Evolutionary conservation across 768 basidiomycete genomes (phyloP).

Genomic region (Tephrocybe rancida): DNA sequence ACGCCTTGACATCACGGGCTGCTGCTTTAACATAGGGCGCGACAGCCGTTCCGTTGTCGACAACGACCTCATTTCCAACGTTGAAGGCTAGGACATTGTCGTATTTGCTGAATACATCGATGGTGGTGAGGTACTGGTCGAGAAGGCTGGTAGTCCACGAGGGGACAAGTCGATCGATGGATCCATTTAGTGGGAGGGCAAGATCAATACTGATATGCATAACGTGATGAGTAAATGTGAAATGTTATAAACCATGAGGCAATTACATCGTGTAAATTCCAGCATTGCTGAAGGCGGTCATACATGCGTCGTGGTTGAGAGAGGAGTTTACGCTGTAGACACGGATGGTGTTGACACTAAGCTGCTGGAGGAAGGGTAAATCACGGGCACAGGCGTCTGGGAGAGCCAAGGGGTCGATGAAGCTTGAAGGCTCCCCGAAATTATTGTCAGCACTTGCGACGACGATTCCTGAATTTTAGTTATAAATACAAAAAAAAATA

Average conservation of each 20-base stretch:
- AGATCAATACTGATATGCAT: conserved; percentile 78
- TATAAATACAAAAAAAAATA: conserved; percentile 4
- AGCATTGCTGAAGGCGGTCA: conserved; percentile 72
- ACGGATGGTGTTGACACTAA: conserved; percentile 81
- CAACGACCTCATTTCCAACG: conserved; percentile 83
- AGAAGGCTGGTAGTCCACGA: conserved; percentile 83
- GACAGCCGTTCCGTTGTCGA: conserved; percentile 55
- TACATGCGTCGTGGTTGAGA: conserved; percentile 86
- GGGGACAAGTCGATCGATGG: conserved; percentile 72
- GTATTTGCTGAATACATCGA: conserved; percentile 81
- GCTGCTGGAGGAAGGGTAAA: conserved; percentile 71
- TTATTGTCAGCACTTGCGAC: conserved; percentile 53
- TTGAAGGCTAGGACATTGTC: conserved; percentile 91
- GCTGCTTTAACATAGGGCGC: conserved; percentile 89
- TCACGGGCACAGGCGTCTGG: conserved; percentile 74
- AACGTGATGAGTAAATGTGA: neutral
- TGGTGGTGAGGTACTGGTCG: conserved; percentile 76
- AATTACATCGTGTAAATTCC: conserved; percentile 90
- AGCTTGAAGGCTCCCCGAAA: conserved; percentile 75
- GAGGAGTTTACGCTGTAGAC: conserved; percentile 86
- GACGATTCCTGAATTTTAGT: conserved; percentile 34
- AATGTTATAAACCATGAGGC: conserved; percentile 5
- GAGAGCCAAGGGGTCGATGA: conserved; percentile 78
- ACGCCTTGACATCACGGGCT: conserved; percentile 84
- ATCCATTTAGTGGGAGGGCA: conserved; percentile 83